Evolutionary conservation across 805 yeast genomes (phyloP).

Genomic region (Pichia nakasei): DNA sequence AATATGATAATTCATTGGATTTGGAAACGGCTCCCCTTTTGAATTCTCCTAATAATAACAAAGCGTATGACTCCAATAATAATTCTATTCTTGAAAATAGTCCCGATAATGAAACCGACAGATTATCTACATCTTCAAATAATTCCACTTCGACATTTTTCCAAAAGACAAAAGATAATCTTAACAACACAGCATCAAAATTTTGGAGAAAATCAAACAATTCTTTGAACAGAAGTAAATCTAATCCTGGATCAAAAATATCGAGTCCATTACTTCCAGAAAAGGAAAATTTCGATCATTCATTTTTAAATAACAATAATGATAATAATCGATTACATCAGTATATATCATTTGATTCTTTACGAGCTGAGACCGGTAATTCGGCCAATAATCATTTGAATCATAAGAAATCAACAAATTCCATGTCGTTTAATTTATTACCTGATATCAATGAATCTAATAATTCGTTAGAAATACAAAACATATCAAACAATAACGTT

Average conservation of each 20-base stretch:
- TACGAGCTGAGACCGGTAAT: constrained; percentile 18
- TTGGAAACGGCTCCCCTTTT: not conserved
- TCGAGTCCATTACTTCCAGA: not conserved
- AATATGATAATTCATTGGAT: too few species aligned
- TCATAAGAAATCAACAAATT: not conserved
- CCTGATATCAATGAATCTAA: not conserved
- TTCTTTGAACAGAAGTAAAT: not conserved
- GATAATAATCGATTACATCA: constrained; percentile 16
- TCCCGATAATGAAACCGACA: not conserved
- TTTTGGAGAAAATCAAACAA: not conserved
- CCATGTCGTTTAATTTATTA: not conserved
- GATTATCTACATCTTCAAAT: not conserved
- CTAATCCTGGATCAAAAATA: not conserved
- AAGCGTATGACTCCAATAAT: not conserved
- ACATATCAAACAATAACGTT: not conserved
- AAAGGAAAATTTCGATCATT: not conserved
- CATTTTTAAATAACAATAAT: not conserved
- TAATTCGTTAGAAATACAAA: not conserved
- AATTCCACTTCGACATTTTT: not conserved
- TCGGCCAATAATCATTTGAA: constrained; percentile 12
- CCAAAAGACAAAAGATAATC: not conserved
- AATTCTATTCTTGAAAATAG: not conserved
- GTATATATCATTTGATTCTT: constrained; percentile 35
- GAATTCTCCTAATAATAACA: not conserved
- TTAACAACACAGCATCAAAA: not conserved